Conservation (phyloP, 2,329 filamentous ascomycete species). For the Pseudocercospora pini-densiflorae region DNA sequence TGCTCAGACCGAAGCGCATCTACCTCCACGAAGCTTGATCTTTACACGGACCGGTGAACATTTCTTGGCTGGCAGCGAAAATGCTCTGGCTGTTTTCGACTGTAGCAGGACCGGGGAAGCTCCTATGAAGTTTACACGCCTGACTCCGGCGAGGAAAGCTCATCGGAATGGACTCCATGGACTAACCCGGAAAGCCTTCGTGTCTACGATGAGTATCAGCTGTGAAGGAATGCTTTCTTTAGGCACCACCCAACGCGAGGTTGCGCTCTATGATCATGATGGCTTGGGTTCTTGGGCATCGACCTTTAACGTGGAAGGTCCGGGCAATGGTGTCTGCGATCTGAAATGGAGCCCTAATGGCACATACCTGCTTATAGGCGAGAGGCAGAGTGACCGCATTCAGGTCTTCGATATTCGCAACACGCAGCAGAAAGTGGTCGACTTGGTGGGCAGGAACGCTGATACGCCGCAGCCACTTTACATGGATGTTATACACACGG, state of each 20-base stretch:
- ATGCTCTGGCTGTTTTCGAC: constrained; percentile 62
- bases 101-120: constrained; percentile 52
- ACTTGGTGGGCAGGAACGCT: constrained; percentile 50
- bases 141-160: constrained; percentile 42
- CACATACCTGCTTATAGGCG: constrained; percentile 62
- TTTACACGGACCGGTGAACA: constrained; percentile 54
- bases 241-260: constrained; percentile 60
- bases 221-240: constrained; percentile 58
- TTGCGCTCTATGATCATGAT: constrained; percentile 60
- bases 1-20: constrained; percentile 60
- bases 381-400: constrained; percentile 60
- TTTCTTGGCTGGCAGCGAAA: constrained; percentile 63
- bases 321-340: constrained; percentile 60
- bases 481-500: constrained; percentile 54
- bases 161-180: constrained; percentile 45
- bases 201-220: constrained; percentile 57
- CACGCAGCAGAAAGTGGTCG: constrained; percentile 56
- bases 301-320: constrained; percentile 48
- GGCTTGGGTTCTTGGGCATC: constrained; percentile 56
- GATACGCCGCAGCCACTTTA: constrained; percentile 61
- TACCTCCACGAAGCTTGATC: constrained; percentile 59
- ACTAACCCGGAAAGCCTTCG: constrained; percentile 60
- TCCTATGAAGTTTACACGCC: constrained; percentile 48
- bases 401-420: constrained; percentile 64
- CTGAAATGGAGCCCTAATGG: constrained; percentile 63